Conservation (phyloP, 1,139 yeast species). For the Candida sp. region DNA sequence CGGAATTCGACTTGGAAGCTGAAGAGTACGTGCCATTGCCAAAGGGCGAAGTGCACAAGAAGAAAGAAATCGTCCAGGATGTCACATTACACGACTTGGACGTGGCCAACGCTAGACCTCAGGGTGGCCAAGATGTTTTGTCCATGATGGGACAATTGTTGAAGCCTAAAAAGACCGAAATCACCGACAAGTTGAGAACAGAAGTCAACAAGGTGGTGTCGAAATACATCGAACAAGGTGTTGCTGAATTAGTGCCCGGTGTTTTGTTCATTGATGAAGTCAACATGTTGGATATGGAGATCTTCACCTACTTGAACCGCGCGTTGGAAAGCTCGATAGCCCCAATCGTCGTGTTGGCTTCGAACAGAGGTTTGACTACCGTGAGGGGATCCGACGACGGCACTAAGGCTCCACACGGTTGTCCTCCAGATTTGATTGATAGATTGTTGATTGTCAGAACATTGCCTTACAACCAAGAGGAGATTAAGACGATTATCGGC, state of each 20-base stretch:
- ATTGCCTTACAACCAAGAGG: slow-evolving; percentile 82
- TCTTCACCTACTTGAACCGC: slow-evolving; percentile 91
- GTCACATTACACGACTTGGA: slow-evolving; percentile 96
- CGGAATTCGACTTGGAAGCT: slow-evolving; percentile 97
- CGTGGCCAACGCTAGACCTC: slow-evolving; percentile 96
- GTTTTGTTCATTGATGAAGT: slow-evolving; percentile 98
- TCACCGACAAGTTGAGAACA: slow-evolving; percentile 90
- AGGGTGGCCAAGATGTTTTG: slow-evolving; percentile 98
- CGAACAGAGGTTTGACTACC: slow-evolving; percentile 92
- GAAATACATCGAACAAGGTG: slow-evolving; percentile 96
- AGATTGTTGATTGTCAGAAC: slow-evolving; percentile 92
- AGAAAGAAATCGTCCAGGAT: slow-evolving; percentile 97
- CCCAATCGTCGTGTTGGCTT: slow-evolving; percentile 93
- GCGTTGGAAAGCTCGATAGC: slow-evolving; percentile 94
- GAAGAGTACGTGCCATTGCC: slow-evolving; percentile 99
- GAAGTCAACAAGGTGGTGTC: slow-evolving; percentile 97
- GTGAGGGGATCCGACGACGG: slow-evolving; percentile 89
- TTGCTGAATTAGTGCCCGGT: slow-evolving; percentile 98
- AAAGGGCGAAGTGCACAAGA: slow-evolving; percentile 98
- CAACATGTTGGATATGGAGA: slow-evolving; percentile 96
- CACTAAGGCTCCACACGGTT: slow-evolving; percentile 87
- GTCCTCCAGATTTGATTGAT: slow-evolving; percentile 95
- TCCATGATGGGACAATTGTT: slow-evolving; percentile 99
- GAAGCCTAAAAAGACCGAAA: slow-evolving; percentile 98
- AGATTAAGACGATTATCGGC: slow-evolving; percentile 78